Conservation (phyloP, 2,329 filamentous ascomycete genomes). For the Acephala macrosclerotiorum region DNA sequence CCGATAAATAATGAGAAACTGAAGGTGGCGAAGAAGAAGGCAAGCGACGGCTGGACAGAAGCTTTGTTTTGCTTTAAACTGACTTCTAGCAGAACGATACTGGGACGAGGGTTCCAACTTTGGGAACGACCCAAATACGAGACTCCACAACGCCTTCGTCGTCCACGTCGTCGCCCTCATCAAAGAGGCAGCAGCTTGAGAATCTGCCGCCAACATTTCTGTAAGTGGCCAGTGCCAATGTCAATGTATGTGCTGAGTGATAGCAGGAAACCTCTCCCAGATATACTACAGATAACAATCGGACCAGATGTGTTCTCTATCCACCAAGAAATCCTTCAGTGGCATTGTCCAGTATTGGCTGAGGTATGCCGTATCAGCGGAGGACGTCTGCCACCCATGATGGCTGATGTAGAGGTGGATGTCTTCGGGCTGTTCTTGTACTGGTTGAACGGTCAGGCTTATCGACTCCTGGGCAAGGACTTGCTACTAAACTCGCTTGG, state of each 20-base stretch:
- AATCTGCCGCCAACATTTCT: not conserved
- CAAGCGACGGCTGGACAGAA: not conserved
- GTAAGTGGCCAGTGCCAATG: not conserved
- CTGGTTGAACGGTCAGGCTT: slow-evolving; percentile 6
- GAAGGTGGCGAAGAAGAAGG: not conserved
- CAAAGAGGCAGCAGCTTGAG: not conserved
- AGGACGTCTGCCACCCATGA: not conserved
- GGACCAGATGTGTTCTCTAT: not conserved
- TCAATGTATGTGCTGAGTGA: not conserved
- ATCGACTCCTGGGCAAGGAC: not conserved
- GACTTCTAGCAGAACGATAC: not conserved
- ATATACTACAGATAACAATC: slow-evolving; percentile 1
- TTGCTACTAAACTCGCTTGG: not conserved
- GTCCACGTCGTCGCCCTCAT: not conserved
- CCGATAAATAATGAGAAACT: not conserved
- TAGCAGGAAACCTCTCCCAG: slow-evolving; percentile 7
- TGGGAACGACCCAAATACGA: not conserved
- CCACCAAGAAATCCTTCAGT: not conserved
- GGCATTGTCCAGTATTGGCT: slow-evolving; percentile 15
- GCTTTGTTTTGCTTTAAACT: too few relatives aligned
- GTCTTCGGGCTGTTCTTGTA: slow-evolving; percentile 7
- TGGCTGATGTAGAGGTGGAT: not conserved
- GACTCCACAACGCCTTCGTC: not conserved
- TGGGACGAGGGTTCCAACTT: not conserved
- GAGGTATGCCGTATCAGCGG: not conserved